These are phyloP conservation scores for Urostyla sp. DNA, from an alignment of 73 alveolate species.

Conservation along the genomic window DNA sequence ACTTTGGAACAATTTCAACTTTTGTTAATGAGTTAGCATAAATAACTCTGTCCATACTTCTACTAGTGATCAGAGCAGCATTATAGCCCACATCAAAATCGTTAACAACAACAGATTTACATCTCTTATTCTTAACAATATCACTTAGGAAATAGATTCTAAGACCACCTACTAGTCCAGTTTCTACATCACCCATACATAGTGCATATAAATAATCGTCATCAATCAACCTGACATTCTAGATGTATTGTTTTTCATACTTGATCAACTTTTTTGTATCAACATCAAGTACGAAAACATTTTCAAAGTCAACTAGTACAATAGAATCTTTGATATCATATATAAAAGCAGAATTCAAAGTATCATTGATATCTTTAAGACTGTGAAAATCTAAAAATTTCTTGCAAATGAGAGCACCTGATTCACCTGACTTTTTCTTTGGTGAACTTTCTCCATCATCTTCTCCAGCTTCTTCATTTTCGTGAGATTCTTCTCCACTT, in stretches of 20 bases:
- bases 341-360: slow-evolving; percentile 2
- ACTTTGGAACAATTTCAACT: background rate
- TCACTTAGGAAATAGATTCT: slow-evolving; percentile 34
- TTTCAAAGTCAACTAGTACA: background rate
- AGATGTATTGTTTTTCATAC: background rate
- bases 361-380: background rate
- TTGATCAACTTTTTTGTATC: background rate
- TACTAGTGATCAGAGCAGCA: slow-evolving; percentile 1
- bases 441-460: no score
- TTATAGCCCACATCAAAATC: slow-evolving; percentile 18
- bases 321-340: slow-evolving; percentile 2
- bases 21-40: background rate
- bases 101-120: slow-evolving; percentile 16
- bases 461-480: no score
- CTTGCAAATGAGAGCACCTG: no score
- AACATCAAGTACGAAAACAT: background rate
- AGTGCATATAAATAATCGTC: slow-evolving; percentile 25
- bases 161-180: background rate
- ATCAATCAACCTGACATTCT: no score
- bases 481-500: no score
- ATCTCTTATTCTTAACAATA: background rate
- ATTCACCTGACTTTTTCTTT: no score
- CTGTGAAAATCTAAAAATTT: no score
- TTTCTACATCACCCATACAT: slow-evolving; percentile 3
- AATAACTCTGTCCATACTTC: slow-evolving; percentile 12